A percentile compares a stretch with the other conserved stretches of the same genome.
These are phyloP conservation scores for Fusarium burgessii DNA, from an alignment of 2,329 filamentous ascomycete genomes.

Conservation along the genomic window DNA sequence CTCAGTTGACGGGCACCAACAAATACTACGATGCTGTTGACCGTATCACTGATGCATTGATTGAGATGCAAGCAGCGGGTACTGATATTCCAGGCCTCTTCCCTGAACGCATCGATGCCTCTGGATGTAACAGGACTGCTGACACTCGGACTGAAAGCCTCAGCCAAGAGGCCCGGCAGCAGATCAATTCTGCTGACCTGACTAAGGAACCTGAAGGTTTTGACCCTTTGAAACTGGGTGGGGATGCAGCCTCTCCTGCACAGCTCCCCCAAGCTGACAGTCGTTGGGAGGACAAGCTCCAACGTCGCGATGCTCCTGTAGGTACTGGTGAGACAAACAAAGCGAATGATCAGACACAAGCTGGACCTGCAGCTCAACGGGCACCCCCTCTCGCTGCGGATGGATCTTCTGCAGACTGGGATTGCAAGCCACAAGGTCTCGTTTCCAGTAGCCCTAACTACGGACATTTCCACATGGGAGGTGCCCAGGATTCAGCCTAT, in stretches of 20 bases:
- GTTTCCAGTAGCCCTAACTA: slow-evolving; percentile 57
- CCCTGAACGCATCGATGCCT: slow-evolving; percentile 80
- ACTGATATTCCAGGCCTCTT: slow-evolving; percentile 84
- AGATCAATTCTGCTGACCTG: slow-evolving; percentile 51
- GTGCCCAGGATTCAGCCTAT: slow-evolving; percentile 76
- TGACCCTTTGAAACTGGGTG: slow-evolving; percentile 17
- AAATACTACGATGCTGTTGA: slow-evolving; percentile 93
- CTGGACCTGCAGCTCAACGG: slow-evolving; percentile 9
- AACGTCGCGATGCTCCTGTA: slow-evolving; percentile 20
- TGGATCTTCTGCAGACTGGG: slow-evolving; percentile 53
- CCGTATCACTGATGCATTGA: slow-evolving; percentile 83
- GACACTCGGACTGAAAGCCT: slow-evolving; percentile 46
- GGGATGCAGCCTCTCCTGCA: slow-evolving; percentile 11
- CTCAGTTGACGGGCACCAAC: slow-evolving; percentile 82
- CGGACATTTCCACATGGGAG: slow-evolving; percentile 71
- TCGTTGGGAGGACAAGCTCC: slow-evolving; percentile 39
- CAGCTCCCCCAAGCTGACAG: slow-evolving; percentile 29
- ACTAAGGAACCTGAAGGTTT: slow-evolving; percentile 47
- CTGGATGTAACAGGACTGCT: slow-evolving; percentile 76
- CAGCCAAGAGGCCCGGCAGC: slow-evolving; percentile 53
- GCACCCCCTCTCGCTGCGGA: slow-evolving; percentile 51
- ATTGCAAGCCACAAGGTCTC: slow-evolving; percentile 72
- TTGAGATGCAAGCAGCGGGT: slow-evolving; percentile 76
- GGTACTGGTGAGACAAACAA: slow-evolving; percentile 3
- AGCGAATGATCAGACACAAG: not conserved